Conservation (phyloP, 2,329 filamentous ascomycete genomes). For the Microdochium trichocladiopsis region DNA sequence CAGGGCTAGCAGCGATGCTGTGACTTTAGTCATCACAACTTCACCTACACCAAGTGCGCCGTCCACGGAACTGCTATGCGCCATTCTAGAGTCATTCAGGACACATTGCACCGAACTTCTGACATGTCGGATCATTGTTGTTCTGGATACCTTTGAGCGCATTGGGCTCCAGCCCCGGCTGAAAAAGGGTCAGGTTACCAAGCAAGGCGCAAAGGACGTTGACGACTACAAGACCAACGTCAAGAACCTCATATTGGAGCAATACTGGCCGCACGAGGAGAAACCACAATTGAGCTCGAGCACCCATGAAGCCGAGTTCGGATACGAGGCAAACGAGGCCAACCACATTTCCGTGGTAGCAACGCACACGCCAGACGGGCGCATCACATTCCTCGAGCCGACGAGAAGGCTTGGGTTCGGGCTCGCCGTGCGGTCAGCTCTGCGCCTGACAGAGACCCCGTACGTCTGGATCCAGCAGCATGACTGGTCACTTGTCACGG, state of each 20-base stretch:
- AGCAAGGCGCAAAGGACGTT: slow-evolving; percentile 33
- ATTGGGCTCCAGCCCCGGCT: slow-evolving; percentile 34
- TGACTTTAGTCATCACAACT: slow-evolving; percentile 45
- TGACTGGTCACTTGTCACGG: slow-evolving; percentile 41
- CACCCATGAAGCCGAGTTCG: slow-evolving; percentile 35
- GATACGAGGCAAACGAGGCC: slow-evolving; percentile 24
- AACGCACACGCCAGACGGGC: slow-evolving; percentile 21
- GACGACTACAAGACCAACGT: slow-evolving; percentile 39
- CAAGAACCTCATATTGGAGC: slow-evolving; percentile 25
- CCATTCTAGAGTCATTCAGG: slow-evolving; percentile 37
- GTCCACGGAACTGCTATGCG: slow-evolving; percentile 40
- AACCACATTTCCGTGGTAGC: slow-evolving; percentile 30
- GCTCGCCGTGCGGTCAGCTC: slow-evolving; percentile 42
- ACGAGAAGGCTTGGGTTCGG: slow-evolving; percentile 41
- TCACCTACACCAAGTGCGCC: slow-evolving; percentile 48
- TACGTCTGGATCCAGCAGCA: slow-evolving; percentile 53
- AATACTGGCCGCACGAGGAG: not conserved
- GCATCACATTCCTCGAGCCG: slow-evolving; percentile 42
- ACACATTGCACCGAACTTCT: slow-evolving; percentile 31
- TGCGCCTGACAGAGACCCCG: slow-evolving; percentile 36
- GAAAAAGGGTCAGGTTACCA: slow-evolving; percentile 46
- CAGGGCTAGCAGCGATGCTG: not conserved
- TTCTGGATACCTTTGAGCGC: slow-evolving; percentile 45
- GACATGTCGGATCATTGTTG: slow-evolving; percentile 37
- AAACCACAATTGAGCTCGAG: not conserved